A percentile compares a stretch with the other conserved stretches of the same genome.
Conservation (phyloP, 805 yeast species). For the Lipomyces mesembrius region DNA sequence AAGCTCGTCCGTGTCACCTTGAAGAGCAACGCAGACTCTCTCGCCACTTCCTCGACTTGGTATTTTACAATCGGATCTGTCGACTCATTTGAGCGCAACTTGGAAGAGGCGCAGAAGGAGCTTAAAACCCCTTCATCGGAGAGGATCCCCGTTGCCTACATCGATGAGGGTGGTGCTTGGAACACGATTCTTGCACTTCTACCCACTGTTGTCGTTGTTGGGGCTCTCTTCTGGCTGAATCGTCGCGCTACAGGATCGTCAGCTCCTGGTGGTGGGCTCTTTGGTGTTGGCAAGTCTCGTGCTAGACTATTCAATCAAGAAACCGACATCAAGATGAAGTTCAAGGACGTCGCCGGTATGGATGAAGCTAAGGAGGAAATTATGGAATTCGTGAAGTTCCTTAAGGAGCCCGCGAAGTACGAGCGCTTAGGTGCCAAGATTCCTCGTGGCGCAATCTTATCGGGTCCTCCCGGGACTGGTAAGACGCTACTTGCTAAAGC, state of each 20-base stretch:
- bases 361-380: conserved; percentile 96
- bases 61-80: conserved; percentile 86
- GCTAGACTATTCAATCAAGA: conserved; percentile 93
- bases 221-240: conserved; percentile 83
- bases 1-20: conserved; percentile 72
- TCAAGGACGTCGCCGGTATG: conserved; percentile 96
- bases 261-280: conserved; percentile 76
- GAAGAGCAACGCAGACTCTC: conserved; percentile 57
- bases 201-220: conserved; percentile 89
- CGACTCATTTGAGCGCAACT: conserved; percentile 80
- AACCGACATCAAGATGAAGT: conserved; percentile 83
- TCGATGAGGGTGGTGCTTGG: conserved; percentile 68
- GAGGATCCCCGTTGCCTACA: conserved; percentile 80
- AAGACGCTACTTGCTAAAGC: conserved; percentile 96
- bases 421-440: conserved; percentile 95
- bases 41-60: conserved; percentile 47
- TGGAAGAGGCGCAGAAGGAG: conserved; percentile 76
- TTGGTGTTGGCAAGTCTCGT: conserved; percentile 78
- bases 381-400: conserved; percentile 94
- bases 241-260: conserved; percentile 62
- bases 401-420: conserved; percentile 87
- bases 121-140: conserved; percentile 63
- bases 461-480: conserved; percentile 99
- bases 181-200: conserved; percentile 71
- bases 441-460: conserved; percentile 95